Conservation (phyloP, 176 grass and related monocot genomes). For the Otatea glauca region DNA sequence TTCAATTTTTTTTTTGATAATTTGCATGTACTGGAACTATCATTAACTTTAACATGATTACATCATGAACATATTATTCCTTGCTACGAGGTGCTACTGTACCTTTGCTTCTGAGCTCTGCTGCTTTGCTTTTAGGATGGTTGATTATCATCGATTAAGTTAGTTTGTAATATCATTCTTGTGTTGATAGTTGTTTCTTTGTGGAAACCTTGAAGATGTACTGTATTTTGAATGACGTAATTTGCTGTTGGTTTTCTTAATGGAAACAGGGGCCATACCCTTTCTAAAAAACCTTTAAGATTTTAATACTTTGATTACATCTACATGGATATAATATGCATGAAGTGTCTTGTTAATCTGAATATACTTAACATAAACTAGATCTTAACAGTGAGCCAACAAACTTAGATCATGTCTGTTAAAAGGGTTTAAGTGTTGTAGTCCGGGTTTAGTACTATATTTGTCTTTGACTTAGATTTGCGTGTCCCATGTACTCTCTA, state of each 20-base stretch:
- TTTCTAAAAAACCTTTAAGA: background rate
- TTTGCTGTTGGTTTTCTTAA: background rate
- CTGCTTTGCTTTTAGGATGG: background rate
- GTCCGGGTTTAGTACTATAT: conserved; percentile 5
- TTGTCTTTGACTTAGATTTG: background rate
- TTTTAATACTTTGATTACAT: background rate
- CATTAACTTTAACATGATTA: background rate
- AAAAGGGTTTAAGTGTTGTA: background rate
- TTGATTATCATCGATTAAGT: background rate
- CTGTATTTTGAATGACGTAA: background rate
- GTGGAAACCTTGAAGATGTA: background rate
- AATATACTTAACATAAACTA: background rate
- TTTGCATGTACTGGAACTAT: background rate
- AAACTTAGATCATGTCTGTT: conserved; percentile 10
- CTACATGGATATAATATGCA: background rate
- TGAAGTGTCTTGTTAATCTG: background rate
- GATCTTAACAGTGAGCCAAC: background rate
- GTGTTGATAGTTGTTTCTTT: conserved; percentile 13
- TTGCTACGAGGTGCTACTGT: background rate
- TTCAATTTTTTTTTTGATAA: background rate
- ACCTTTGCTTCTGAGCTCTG: background rate
- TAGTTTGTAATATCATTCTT: background rate
- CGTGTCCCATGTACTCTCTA: background rate
- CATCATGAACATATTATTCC: background rate
- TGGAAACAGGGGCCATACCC: background rate